phyloP scores from a whole-genome alignment of 2,329 filamentous ascomycete genomes.

The Lasiodiplodia hormozganensis region DNA sequence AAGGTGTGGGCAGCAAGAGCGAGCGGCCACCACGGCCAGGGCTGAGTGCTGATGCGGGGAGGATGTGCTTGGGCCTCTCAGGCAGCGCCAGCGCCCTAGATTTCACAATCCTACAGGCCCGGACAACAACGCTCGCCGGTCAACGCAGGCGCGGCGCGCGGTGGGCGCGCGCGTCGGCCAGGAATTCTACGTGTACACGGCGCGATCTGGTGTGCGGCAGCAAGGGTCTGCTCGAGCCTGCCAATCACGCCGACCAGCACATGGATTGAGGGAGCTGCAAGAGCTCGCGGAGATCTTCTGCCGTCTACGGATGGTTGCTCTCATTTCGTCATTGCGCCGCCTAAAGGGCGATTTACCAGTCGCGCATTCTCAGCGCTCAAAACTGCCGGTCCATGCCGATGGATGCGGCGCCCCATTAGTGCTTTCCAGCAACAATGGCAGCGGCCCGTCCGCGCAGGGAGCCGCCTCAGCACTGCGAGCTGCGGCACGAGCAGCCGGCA shows the following conservation, averaged over 20 bases:
- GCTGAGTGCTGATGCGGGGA: slow-evolving; percentile 25
- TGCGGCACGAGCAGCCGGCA: slow-evolving; percentile 6
- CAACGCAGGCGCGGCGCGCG: background rate
- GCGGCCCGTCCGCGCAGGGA: background rate
- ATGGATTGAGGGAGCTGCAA: slow-evolving; percentile 21
- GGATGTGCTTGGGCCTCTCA: slow-evolving; percentile 23
- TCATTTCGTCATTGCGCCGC: slow-evolving; percentile 23
- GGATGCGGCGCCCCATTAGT: background rate
- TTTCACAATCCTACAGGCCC: background rate
- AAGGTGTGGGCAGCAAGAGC: slow-evolving; percentile 25
- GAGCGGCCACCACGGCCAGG: slow-evolving; percentile 19
- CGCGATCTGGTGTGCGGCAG: background rate
- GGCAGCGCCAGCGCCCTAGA: background rate
- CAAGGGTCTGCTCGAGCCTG: slow-evolving; percentile 9
- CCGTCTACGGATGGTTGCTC: slow-evolving; percentile 20
- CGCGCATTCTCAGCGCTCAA: background rate
- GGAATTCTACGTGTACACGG: slow-evolving; percentile 4
- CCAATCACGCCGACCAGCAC: slow-evolving; percentile 15
- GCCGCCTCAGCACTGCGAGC: background rate
- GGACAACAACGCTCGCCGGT: background rate
- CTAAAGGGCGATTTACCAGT: background rate
- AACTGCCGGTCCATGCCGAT: background rate
- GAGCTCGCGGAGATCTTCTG: slow-evolving; percentile 23
- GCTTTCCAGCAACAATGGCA: background rate
- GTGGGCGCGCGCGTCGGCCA: background rate